Percentiles rank a stretch among this genome's conserved stretches.
phyloP scores from a whole-genome alignment of 2,329 filamentous ascomycete genomes.

The Cladosporium sp. region DNA sequence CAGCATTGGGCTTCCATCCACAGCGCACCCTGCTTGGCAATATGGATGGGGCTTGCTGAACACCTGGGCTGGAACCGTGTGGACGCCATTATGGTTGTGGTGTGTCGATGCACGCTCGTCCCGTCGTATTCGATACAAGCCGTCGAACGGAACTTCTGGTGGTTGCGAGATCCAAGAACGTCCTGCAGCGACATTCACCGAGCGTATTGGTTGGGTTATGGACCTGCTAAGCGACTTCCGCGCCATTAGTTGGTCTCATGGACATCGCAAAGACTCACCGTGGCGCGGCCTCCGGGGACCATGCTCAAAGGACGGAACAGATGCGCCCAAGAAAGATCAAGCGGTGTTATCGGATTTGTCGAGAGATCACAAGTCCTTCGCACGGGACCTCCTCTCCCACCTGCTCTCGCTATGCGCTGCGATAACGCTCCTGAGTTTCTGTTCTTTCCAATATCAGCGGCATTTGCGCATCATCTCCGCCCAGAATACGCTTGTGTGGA shows the following conservation, averaged over 20 bases:
- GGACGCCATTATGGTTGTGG: background rate
- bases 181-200: background rate
- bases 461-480: background rate
- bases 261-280: background rate
- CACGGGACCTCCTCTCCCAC: background rate
- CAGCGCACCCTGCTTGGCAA: background rate
- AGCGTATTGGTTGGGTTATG: background rate
- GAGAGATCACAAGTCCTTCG: background rate
- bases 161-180: background rate
- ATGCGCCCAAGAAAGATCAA: background rate
- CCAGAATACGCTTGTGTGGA: background rate
- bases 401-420: background rate
- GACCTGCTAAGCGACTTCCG: background rate
- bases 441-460: background rate
- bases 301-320: background rate
- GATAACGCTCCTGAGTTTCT: background rate
- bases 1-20: background rate
- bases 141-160: background rate
- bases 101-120: background rate
- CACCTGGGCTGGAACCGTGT: background rate
- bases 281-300: background rate
- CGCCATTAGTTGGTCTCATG: background rate
- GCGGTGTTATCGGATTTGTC: background rate
- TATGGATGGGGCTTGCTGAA: background rate
- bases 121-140: background rate